Conservation (phyloP, 441 rosid genomes). For the Gossypium aridum region DNA sequence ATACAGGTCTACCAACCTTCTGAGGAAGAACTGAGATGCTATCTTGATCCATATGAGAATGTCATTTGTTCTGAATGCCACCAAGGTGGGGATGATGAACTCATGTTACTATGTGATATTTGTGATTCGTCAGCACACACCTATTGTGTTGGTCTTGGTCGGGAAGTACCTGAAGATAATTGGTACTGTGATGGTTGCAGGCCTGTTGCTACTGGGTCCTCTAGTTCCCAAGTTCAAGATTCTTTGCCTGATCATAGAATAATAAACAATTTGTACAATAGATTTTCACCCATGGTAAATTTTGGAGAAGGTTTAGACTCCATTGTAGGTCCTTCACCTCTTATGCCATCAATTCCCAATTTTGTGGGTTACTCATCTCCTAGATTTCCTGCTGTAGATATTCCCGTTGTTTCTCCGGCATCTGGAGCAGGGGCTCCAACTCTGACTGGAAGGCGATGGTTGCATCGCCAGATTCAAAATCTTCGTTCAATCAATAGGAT, state of each 20-base stretch:
- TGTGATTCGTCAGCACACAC: slow-evolving; percentile 99
- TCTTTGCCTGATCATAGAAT: slow-evolving; percentile 47
- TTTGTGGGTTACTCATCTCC: slow-evolving; percentile 56
- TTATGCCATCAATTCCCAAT: slow-evolving; percentile 33
- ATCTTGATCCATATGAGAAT: slow-evolving; percentile 90
- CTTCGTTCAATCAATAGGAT: slow-evolving; percentile 52
- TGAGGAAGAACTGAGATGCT: slow-evolving; percentile 95
- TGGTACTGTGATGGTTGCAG: slow-evolving; percentile 97
- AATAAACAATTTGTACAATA: slow-evolving; percentile 29
- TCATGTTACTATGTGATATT: slow-evolving; percentile 90
- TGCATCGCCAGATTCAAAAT: slow-evolving; percentile 76
- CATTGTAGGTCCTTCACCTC: slow-evolving; percentile 47
- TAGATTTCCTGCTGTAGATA: slow-evolving; percentile 48
- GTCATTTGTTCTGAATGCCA: slow-evolving; percentile 87
- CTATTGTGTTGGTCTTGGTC: slow-evolving; percentile 91
- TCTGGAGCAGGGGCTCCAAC: slow-evolving; percentile 75
- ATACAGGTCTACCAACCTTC: slow-evolving; percentile 89
- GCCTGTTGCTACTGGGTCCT: slow-evolving; percentile 73
- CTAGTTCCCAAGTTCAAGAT: slow-evolving; percentile 52
- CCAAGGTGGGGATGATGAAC: slow-evolving; percentile 95
- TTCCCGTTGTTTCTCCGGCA: slow-evolving; percentile 24
- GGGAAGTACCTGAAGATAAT: slow-evolving; percentile 94
- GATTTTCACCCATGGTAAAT: slow-evolving; percentile 40
- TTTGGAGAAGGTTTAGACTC: slow-evolving; percentile 44
- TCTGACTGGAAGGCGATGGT: slow-evolving; percentile 67